Base-by-base conservation (phyloP, 1,284 basidiomycete species). In the Sporisorium graminicola region DNA sequence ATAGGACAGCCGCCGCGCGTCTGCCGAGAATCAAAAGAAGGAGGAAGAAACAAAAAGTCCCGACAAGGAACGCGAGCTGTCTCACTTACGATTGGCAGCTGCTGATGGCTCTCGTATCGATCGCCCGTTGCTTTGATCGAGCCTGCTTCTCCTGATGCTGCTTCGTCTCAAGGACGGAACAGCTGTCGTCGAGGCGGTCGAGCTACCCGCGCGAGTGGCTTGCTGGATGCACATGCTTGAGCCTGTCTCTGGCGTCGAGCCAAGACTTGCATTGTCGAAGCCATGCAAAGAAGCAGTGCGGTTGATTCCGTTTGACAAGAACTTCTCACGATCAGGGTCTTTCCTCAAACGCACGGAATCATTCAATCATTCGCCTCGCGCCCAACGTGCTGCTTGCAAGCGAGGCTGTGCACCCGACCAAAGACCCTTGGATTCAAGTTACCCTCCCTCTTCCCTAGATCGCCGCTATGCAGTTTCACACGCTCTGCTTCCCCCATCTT, bases 371-470 rank as follows among this genome's bases (percentile, higher is more conserved):
- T 49, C 47, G 5, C 49, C 29, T 50, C 9, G 27, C 49, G 29
- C 49, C 49, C 29, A 50, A 31, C 49, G 49, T 31, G 49, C 31
- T 31, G 49, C 49, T 13, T 31, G 7, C 49, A 50, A 50, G 49
- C 49, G 27, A 50, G 49, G 18, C 49, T 50, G 49, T 29, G 31
- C 49, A 50, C 49, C 49, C 27, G 49, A 31, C 26, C 42, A 47
- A 31, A 29, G 49, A 50, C 49, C 49, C 49, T 50, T 20, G 40
- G 49, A 5, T 33, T 31, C 8, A 7, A 50, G 27, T 50, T 50
- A n/a, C n/a, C n/a, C n/a, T n/a, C 31, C 29, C 18, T 27, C 8
- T 31, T 33, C 49, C 31, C 49, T 31, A 50, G 49, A 50, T 50
- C 29, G 49, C 49, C 49, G 29, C 49, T 20, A 31, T 33, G 29